Base-by-base conservation (phyloP, 2,329 filamentous ascomycete species). In the Ophiostoma novo-ulmi region DNA sequence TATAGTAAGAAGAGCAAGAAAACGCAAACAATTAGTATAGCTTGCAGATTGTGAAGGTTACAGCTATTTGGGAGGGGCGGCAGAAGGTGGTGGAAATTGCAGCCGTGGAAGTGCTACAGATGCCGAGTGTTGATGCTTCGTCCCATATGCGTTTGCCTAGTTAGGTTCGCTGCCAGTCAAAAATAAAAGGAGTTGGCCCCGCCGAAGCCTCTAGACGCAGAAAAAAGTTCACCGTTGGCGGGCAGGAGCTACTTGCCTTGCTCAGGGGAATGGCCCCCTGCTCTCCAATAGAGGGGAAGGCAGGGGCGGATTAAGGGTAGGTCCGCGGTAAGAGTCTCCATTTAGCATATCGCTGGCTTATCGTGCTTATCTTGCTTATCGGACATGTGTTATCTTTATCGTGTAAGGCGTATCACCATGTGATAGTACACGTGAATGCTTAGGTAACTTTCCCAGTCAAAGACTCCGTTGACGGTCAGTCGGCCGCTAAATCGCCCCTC, bases 181-280 rank as follows among this genome's bases (percentile, higher is more conserved):
- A 71, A 73, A 73, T 70, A 69, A 70, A 69, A 70, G 69, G 69
- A 72, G 70, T 69, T 52, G 69, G 72, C 72, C 72, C 72, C 72
- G 72, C 72, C 71, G 72, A 73, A 73, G 69, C 67, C 71, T 72
- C 71, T 68, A 71, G 71, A 72, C 39, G 58, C 63, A 65, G 44
- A 63, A 72, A 73, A 73, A 72, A 72, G 68, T 67, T 68, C 64
- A 48, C 64, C 64, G 48, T 58, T 70, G 61, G 41, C 36, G 68
- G 61, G 41, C 36, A 52, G 67, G 67, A 55, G 65, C 64, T 48
- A 41, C 5, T 44, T n/a, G 63, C 63, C 39, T 41, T 44, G 65
- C 39, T 41, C 52, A 67, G 65, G 65, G 39, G 39, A 39, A 41
- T 36, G 31, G 39, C 63, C 63, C 35, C 35, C 61, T 64, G 14